phyloP scores from a whole-genome alignment of 208 protist species.

The Plasmodiophora brassicae region DNA sequence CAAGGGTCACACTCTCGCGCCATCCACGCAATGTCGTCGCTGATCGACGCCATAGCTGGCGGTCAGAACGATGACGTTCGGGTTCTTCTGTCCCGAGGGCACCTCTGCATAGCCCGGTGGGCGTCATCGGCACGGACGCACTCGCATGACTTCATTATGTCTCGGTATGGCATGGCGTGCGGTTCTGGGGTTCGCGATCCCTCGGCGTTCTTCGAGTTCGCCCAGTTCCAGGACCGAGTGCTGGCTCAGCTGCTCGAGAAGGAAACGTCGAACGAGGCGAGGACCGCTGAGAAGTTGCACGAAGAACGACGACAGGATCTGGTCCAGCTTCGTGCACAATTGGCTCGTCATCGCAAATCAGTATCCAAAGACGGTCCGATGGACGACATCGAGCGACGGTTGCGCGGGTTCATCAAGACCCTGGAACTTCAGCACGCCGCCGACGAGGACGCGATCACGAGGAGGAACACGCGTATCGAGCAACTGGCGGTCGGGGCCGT shows the following conservation, averaged over 20 bases:
- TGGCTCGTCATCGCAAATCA: no score
- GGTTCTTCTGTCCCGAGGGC: not conserved
- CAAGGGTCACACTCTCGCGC: not conserved
- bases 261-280: no score
- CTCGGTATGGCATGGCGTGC: not conserved
- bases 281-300: no score
- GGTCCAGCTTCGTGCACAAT: no score
- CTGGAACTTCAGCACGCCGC: no score
- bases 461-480: no score
- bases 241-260: not conserved
- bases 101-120: not conserved
- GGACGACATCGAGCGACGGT: no score
- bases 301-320: no score
- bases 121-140: not conserved
- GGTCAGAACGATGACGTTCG: not conserved
- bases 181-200: not conserved
- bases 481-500: no score
- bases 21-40: not conserved
- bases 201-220: not conserved
- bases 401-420: no score
- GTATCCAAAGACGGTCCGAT: no score
- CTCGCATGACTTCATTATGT: not conserved
- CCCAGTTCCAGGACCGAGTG: not conserved
- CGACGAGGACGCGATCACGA: no score
- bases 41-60: not conserved